Percentiles rank a stretch among this genome's conserved stretches.
phyloP scores from a whole-genome alignment of 371 early-diverging fungal genomes.

The Polyrhizophydium stewartii region DNA sequence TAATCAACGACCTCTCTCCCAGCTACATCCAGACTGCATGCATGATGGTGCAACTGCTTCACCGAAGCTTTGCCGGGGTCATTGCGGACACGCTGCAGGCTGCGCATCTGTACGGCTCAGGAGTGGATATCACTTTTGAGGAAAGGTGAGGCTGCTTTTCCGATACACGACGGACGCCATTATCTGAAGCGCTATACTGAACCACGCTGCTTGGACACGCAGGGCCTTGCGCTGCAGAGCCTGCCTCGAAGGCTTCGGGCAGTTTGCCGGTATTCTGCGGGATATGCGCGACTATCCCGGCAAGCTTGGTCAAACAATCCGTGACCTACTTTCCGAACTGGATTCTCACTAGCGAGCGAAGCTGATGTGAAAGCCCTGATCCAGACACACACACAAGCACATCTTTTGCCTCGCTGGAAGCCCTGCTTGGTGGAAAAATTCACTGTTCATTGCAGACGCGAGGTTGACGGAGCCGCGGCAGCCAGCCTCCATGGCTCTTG shows the following conservation, averaged over 20 bases:
- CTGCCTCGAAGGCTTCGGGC: neutral
- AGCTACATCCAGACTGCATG: conserved; percentile 48
- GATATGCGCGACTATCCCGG: neutral
- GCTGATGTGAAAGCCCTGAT: too few relatives aligned
- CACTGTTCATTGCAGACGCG: too few relatives aligned
- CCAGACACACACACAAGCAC: too few relatives aligned
- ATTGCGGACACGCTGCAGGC: conserved; percentile 25
- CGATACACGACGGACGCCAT: too few relatives aligned
- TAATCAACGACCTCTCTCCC: neutral
- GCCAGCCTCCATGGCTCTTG: too few relatives aligned
- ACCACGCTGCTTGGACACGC: too few relatives aligned
- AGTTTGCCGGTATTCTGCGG: neutral
- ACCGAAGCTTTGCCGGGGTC: conserved; percentile 30
- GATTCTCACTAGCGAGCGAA: too few relatives aligned
- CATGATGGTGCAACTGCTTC: conserved; percentile 31
- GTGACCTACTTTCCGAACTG: neutral
- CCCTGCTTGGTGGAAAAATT: too few relatives aligned
- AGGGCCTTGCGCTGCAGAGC: neutral
- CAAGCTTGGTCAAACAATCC: neutral
- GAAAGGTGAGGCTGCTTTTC: conserved; percentile 26
- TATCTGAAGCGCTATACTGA: too few relatives aligned
- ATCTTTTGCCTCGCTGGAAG: too few relatives aligned
- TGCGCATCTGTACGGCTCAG: conserved; percentile 11
- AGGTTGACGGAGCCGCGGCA: too few relatives aligned
- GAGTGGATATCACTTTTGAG: conserved; percentile 31